phyloP scores from a whole-genome alignment of 768 basidiomycete genomes.

The Termitomyces sp. region DNA sequence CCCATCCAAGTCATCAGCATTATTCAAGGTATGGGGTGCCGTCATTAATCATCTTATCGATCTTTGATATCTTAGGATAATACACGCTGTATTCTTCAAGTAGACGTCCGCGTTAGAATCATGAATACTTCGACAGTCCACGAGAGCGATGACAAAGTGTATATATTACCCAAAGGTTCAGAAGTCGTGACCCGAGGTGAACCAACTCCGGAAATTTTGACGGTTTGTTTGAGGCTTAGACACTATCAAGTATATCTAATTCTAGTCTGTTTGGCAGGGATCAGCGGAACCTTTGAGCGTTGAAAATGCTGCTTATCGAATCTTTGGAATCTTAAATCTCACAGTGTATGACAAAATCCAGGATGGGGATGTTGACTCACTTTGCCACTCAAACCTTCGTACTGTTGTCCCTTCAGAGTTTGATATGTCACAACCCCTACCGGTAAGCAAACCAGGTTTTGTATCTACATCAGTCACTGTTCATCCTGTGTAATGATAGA shows the following conservation, averaged over 20 bases:
- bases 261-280: not conserved
- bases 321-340: not conserved
- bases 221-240: not conserved
- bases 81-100: not conserved
- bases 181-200: not conserved
- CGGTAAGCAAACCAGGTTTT: not conserved
- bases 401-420: no score
- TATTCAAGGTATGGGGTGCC: not conserved
- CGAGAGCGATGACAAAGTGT: not conserved
- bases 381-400: not conserved
- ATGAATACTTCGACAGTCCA: no score
- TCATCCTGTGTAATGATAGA: not conserved
- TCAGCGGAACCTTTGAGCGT: not conserved
- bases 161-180: not conserved
- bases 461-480: no score
- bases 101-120: not conserved
- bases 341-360: not conserved
- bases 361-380: no score
- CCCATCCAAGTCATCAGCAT: not conserved
- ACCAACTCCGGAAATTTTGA: not conserved
- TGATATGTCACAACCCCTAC: not conserved
- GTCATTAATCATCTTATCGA: not conserved
- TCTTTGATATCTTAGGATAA: not conserved
- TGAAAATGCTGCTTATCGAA: not conserved
- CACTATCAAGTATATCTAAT: not conserved